Percentiles rank a stretch among this genome's conserved stretches.
These are phyloP conservation scores for Mrakia blollopis DNA, from an alignment of 768 basidiomycete genomes.

Conservation along the genomic window DNA sequence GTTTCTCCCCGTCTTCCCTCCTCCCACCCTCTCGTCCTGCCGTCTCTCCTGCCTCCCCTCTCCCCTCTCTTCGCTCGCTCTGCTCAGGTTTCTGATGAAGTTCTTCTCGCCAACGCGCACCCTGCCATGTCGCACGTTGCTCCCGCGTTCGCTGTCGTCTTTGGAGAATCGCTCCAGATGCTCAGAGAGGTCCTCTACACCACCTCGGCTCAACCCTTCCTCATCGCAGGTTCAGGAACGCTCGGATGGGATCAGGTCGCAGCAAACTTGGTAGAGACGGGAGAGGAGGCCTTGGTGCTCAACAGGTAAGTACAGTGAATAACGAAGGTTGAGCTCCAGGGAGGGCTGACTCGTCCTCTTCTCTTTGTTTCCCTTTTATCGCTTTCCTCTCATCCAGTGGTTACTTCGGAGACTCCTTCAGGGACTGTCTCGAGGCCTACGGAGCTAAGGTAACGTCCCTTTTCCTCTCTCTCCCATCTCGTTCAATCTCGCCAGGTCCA, in stretches of 20 bases:
- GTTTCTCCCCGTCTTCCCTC: neutral
- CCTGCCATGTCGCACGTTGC: conserved; percentile 78
- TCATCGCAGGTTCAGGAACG: conserved; percentile 91
- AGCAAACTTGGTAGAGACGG: conserved; percentile 68
- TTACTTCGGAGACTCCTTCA: conserved; percentile 89
- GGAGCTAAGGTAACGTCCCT: conserved; percentile 75
- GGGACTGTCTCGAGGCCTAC: conserved; percentile 62
- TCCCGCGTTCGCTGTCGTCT: conserved; percentile 69
- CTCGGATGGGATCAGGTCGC: conserved; percentile 97
- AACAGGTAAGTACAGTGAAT: conserved; percentile 5
- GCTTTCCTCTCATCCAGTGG: conserved; percentile 55
- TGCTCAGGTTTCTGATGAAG: conserved; percentile 47
- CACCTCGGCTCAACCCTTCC: conserved; percentile 70
- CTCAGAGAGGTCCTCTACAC: conserved; percentile 65
- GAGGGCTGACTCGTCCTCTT: neutral
- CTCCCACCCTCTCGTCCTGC: neutral
- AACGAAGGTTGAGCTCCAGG: conserved; percentile 58
- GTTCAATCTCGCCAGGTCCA: no score
- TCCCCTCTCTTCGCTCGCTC: neutral
- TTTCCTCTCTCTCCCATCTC: no score
- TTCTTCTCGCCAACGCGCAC: conserved; percentile 89
- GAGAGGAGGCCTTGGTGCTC: conserved; percentile 38
- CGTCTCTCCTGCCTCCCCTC: neutral
- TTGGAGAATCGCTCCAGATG: conserved; percentile 62
- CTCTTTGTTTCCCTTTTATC: neutral